These are phyloP conservation scores for Diaporthe ilicicola DNA, from an alignment of 2,329 filamentous ascomycete species.

Conservation along the genomic window DNA sequence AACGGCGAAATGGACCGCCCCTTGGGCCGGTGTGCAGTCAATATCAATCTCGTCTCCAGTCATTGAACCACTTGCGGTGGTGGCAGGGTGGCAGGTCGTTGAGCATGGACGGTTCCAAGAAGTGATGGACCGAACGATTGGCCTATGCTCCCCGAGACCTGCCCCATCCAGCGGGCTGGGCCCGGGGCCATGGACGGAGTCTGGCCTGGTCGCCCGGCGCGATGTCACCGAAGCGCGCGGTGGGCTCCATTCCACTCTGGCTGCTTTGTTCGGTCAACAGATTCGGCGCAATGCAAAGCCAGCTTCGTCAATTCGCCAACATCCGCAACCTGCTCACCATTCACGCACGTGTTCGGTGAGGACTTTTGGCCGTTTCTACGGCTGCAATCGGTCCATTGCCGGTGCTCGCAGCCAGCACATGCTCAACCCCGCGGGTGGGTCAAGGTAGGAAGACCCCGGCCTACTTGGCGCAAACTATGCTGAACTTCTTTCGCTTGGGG, in stretches of 20 bases:
- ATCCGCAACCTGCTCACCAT: neutral
- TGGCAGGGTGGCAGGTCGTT: no score
- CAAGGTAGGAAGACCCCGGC: neutral
- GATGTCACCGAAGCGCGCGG: slow-evolving; percentile 18
- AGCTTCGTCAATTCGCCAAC: no score
- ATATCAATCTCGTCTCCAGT: slow-evolving; percentile 6
- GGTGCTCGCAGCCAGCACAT: neutral
- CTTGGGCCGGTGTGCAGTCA: slow-evolving; percentile 8
- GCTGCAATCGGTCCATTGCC: neutral
- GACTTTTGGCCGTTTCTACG: neutral
- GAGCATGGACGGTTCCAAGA: neutral
- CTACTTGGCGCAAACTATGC: neutral
- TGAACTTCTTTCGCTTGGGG: neutral
- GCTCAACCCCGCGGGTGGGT: neutral
- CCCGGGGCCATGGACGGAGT: slow-evolving; percentile 12
- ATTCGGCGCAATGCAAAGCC: no score
- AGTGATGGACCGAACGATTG: slow-evolving; percentile 4
- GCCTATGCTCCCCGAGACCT: slow-evolving; percentile 11
- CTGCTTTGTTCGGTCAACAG: neutral
- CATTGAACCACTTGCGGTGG: neutral
- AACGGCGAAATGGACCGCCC: neutral
- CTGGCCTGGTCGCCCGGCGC: slow-evolving; percentile 16
- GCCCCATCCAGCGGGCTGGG: neutral
- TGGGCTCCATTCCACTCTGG: neutral
- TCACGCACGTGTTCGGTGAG: neutral